A percentile compares a stretch with the other conserved stretches of the same genome.
Evolutionary conservation across 257 asterid genomes (phyloP).

Genomic region (Ilex aquifolium): DNA sequence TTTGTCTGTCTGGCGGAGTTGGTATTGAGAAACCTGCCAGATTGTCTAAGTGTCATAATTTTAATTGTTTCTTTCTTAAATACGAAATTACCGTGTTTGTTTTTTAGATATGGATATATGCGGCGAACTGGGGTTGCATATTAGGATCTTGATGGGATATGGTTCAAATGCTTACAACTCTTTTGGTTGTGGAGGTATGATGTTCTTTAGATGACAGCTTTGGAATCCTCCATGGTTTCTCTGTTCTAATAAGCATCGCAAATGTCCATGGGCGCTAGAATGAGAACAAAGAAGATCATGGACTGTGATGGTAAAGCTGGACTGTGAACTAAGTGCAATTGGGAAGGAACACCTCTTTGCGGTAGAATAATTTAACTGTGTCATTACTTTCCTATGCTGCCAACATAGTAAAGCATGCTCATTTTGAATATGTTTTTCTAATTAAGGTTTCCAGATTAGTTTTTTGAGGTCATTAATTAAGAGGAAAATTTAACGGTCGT

Average conservation of each 20-base stretch:
- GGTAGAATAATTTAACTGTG: constrained; percentile 37
- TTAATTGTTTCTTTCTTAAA: constrained; percentile 22
- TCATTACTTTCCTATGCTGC: constrained; percentile 21
- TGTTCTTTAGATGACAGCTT: constrained; percentile 63
- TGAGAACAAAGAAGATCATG: constrained; percentile 69
- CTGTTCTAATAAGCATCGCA: constrained; percentile 73
- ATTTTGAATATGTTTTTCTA: no score
- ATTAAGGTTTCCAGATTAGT: constrained; percentile 24
- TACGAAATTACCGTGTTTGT: constrained; percentile 38
- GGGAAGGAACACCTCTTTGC: constrained; percentile 53
- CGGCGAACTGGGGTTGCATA: constrained; percentile 75
- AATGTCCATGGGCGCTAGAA: constrained; percentile 93
- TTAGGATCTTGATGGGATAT: constrained; percentile 71
- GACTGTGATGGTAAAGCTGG: constrained; percentile 75
- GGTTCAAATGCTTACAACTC: constrained; percentile 66
- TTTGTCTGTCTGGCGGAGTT: background rate
- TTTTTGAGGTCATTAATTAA: constrained; percentile 25
- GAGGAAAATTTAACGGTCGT: constrained; percentile 2
- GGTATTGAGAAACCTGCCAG: constrained; percentile 11
- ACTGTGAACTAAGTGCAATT: constrained; percentile 59
- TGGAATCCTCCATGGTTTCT: constrained; percentile 66
- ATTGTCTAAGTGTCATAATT: constrained; percentile 16
- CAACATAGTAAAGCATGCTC: constrained; percentile 29
- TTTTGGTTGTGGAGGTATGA: constrained; percentile 79
- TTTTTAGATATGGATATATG: constrained; percentile 75